phyloP scores from a whole-genome alignment of 2,329 filamentous ascomycete species.

The Penicillium sp. region DNA sequence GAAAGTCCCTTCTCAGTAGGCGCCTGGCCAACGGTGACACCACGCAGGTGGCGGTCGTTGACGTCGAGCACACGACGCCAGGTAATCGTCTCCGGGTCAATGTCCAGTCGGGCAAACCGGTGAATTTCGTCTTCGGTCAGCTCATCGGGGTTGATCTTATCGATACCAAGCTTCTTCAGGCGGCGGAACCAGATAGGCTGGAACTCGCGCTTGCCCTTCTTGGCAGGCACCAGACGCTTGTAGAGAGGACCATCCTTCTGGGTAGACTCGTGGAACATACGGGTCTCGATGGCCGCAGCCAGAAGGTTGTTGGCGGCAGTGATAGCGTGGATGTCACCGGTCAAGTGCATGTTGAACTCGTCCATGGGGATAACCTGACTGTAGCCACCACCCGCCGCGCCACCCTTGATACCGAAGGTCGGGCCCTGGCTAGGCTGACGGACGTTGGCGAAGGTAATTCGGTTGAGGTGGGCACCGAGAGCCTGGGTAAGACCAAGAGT shows the following conservation, averaged over 20 bases:
- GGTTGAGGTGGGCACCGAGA: conserved; percentile 79
- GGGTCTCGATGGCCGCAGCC: conserved; percentile 91
- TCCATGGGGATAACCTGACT: conserved; percentile 99
- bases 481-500: conserved; percentile 95
- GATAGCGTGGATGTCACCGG: conserved; percentile 96
- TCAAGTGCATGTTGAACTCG: conserved; percentile 97
- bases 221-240: conserved; percentile 77
- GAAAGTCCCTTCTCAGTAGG: conserved; percentile 85
- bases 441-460: conserved; percentile 91
- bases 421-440: conserved; percentile 95
- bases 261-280: conserved; percentile 96
- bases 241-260: conserved; percentile 88
- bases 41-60: conserved; percentile 89
- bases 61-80: conserved; percentile 96
- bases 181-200: conserved; percentile 87
- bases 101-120: conserved; percentile 88
- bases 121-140: conserved; percentile 83
- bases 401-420: conserved; percentile 98
- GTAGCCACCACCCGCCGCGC: conserved; percentile 94
- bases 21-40: conserved; percentile 82
- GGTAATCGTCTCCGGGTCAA: conserved; percentile 94
- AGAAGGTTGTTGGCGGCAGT: conserved; percentile 95
- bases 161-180: conserved; percentile 90
- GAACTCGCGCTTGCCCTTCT: conserved; percentile 86
- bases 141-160: conserved; percentile 88